phyloP scores from a whole-genome alignment of 2,329 filamentous ascomycete genomes.

The Diaporthe eres region DNA sequence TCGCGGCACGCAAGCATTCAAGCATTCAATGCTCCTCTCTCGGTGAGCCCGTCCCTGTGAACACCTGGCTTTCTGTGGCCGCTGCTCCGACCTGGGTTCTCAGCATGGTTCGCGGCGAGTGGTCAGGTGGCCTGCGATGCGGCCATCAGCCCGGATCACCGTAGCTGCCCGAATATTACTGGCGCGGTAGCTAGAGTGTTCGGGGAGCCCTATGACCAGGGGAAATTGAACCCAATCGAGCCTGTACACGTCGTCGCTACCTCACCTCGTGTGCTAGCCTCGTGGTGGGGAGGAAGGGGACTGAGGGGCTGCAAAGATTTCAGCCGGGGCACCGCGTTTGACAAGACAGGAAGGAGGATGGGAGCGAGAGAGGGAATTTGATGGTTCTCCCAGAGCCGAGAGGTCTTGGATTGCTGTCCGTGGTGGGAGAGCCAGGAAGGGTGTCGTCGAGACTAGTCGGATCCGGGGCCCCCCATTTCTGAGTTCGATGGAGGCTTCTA shows the following conservation, averaged over 20 bases:
- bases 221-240: constrained; percentile 31
- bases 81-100: not conserved
- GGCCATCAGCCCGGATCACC: constrained; percentile 4
- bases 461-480: constrained; percentile 27
- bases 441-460: constrained; percentile 25
- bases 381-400: constrained; percentile 26
- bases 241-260: constrained; percentile 31
- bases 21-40: constrained; percentile 14
- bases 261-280: constrained; percentile 16
- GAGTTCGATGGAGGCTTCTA: constrained; percentile 40
- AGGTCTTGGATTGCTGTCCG: constrained; percentile 11
- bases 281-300: constrained; percentile 20
- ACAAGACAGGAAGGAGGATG: constrained; percentile 35
- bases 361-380: not conserved
- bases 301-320: constrained; percentile 31
- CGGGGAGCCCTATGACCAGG: constrained; percentile 10
- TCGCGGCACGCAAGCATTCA: constrained; percentile 9
- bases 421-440: not conserved
- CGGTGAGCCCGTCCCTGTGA: constrained; percentile 16
- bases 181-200: not conserved
- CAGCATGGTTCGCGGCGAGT: not conserved
- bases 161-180: constrained; percentile 7
- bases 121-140: constrained; percentile 26
- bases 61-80: not conserved
- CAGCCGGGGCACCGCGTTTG: constrained; percentile 17